phyloP scores from a whole-genome alignment of 176 grass and related monocot species.

The Bolboschoenus planiculmis region DNA sequence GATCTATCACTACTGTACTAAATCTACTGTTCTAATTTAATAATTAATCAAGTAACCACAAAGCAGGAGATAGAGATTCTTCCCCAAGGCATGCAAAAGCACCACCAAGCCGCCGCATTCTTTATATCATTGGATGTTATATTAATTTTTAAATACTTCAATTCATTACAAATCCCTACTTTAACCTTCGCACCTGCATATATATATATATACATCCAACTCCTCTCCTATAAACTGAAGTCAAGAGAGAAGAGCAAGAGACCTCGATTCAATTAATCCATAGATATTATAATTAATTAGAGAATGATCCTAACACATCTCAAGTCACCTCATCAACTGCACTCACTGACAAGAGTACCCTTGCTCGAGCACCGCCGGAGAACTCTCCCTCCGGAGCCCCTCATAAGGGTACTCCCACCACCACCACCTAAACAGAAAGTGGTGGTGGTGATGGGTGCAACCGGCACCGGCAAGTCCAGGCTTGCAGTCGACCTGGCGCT shows the following conservation, averaged over 20 bases:
- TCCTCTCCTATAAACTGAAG: conserved; percentile 1
- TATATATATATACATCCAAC: conserved; percentile 15
- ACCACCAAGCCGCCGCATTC: not conserved
- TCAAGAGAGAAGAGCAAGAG: not conserved
- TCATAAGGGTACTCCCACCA: not conserved
- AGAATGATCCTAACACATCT: conserved; percentile 4
- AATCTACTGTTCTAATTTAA: no score
- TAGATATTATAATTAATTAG: not conserved
- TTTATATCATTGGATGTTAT: not conserved
- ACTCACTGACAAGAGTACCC: not conserved
- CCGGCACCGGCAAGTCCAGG: conserved; percentile 32
- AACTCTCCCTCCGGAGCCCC: not conserved
- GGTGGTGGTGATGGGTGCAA: conserved; percentile 28
- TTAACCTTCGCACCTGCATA: conserved; percentile 1
- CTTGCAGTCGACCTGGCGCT: conserved; percentile 21
- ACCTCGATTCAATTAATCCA: not conserved
- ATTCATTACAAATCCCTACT: not conserved
- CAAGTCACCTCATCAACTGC: conserved; percentile 2
- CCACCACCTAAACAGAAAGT: conserved; percentile 18
- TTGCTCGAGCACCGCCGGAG: not conserved
- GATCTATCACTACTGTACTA: no score
- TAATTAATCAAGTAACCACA: not conserved
- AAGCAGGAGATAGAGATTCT: not conserved
- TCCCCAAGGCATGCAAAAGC: not conserved
- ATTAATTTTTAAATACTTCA: not conserved